Evolutionary conservation across 2,329 filamentous ascomycete species (phyloP).

Genomic region (Neofusicoccum kwambonambiense): DNA sequence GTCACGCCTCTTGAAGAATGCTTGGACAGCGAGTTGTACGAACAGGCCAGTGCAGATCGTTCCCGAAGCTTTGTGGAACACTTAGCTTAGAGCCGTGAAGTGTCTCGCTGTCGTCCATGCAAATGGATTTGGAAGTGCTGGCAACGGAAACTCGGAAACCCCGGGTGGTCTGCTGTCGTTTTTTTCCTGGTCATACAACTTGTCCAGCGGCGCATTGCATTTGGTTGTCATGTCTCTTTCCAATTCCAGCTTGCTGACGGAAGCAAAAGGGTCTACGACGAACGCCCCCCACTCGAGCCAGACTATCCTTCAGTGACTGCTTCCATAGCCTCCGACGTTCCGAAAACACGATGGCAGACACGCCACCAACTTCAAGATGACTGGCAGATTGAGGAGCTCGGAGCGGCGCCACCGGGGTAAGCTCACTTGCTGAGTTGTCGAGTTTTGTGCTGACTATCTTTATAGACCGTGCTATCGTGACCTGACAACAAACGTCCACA

Average conservation of each 20-base stretch:
- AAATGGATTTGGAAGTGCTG: too few species aligned
- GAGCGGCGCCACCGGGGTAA: conserved; percentile 23
- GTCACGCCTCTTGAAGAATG: too few species aligned
- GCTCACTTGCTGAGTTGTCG: background rate
- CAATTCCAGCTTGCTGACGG: background rate
- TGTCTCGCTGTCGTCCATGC: too few species aligned
- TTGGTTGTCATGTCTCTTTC: too few species aligned
- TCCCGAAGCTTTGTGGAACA: too few species aligned
- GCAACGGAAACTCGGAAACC: too few species aligned
- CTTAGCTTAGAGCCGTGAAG: too few species aligned
- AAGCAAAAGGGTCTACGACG: conserved; percentile 49
- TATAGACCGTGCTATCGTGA: conserved; percentile 53
- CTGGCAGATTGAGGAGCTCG: background rate
- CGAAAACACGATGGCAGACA: conserved; percentile 7
- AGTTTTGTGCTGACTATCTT: background rate
- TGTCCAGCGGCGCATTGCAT: too few species aligned
- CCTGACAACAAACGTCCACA: conserved; percentile 55
- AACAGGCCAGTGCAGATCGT: too few species aligned
- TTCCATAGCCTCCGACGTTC: conserved; percentile 8
- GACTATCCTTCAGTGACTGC: conserved; percentile 40
- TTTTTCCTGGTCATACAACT: too few species aligned
- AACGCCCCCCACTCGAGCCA: conserved; percentile 49
- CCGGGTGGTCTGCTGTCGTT: too few species aligned
- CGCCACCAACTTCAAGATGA: conserved; percentile 16
- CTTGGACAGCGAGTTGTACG: too few species aligned